Percentiles rank a stretch among this genome's conserved stretches.
Evolutionary conservation across 306 rosid genomes (phyloP).

Genomic region (Casuarina equisetifolia): DNA sequence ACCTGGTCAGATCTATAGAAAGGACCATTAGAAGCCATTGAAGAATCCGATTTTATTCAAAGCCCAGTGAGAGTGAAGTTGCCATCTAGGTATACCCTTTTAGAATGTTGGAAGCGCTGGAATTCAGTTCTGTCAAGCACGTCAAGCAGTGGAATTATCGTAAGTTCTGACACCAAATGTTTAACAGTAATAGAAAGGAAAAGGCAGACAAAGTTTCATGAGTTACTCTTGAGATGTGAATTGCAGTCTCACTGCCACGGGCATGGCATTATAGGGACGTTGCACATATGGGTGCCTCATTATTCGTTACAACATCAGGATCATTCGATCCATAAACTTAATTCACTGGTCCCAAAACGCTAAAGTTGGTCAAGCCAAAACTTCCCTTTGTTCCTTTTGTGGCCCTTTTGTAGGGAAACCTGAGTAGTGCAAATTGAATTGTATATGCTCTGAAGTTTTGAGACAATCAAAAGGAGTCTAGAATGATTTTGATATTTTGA

Average conservation of each 20-base stretch:
- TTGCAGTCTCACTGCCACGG: not conserved
- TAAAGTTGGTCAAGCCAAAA: not conserved
- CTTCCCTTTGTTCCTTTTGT: not conserved
- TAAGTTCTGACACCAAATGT: not conserved
- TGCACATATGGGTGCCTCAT: not conserved
- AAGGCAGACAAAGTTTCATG: not conserved
- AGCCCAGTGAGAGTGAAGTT: not conserved
- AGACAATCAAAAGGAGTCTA: not conserved
- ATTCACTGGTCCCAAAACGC: not conserved
- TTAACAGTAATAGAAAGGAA: not conserved
- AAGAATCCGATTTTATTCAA: not conserved
- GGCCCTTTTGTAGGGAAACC: not conserved
- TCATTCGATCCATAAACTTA: not conserved
- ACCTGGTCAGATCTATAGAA: not conserved
- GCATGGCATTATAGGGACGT: not conserved
- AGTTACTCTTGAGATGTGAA: not conserved
- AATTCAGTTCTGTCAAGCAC: not conserved
- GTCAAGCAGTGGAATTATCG: not conserved
- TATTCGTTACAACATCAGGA: not conserved
- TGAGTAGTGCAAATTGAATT: not conserved
- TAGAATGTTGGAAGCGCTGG: not conserved
- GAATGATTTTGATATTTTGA: no score
- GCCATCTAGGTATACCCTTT: not conserved
- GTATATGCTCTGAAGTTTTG: not conserved
- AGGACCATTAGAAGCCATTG: not conserved